phyloP scores from a whole-genome alignment of 2,329 filamentous ascomycete species.

The Aureobasidium sp. region DNA sequence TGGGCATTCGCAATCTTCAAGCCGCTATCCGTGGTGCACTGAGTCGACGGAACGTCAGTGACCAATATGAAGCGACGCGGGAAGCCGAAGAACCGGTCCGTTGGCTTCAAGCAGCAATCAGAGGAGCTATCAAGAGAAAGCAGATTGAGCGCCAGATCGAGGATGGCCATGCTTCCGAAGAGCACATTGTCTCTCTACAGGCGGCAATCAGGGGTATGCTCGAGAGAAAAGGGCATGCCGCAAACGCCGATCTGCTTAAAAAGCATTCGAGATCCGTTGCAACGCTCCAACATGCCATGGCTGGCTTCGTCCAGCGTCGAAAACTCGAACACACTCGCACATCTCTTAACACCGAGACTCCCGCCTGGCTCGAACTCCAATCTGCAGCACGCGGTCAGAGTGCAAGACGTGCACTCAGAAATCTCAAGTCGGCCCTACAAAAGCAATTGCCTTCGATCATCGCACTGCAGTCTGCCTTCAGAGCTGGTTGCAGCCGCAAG shows the following conservation, averaged over 20 bases:
- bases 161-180: slow-evolving; percentile 56
- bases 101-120: slow-evolving; percentile 40
- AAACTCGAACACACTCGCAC: neutral
- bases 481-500: slow-evolving; percentile 25
- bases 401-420: slow-evolving; percentile 1
- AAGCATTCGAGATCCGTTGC: slow-evolving; percentile 34
- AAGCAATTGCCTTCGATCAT: slow-evolving; percentile 16
- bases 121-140: slow-evolving; percentile 39
- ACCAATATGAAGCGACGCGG: slow-evolving; percentile 37
- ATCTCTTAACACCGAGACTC: slow-evolving; percentile 1
- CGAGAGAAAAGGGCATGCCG: slow-evolving; percentile 39
- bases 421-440: slow-evolving; percentile 11
- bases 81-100: slow-evolving; percentile 30
- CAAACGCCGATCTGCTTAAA: slow-evolving; percentile 42
- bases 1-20: slow-evolving; percentile 38
- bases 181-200: slow-evolving; percentile 47
- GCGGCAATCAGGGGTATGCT: slow-evolving; percentile 58
- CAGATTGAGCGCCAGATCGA: slow-evolving; percentile 48
- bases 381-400: slow-evolving; percentile 14
- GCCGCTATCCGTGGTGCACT: slow-evolving; percentile 44
- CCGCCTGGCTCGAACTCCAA: slow-evolving; percentile 14
- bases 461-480: slow-evolving; percentile 35
- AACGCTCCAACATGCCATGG: slow-evolving; percentile 34
- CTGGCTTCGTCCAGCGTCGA: slow-evolving; percentile 35
- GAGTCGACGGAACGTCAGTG: slow-evolving; percentile 47